Evolutionary conservation across 257 asterid species (phyloP).

Genomic region (Nicotiana tabacum): DNA sequence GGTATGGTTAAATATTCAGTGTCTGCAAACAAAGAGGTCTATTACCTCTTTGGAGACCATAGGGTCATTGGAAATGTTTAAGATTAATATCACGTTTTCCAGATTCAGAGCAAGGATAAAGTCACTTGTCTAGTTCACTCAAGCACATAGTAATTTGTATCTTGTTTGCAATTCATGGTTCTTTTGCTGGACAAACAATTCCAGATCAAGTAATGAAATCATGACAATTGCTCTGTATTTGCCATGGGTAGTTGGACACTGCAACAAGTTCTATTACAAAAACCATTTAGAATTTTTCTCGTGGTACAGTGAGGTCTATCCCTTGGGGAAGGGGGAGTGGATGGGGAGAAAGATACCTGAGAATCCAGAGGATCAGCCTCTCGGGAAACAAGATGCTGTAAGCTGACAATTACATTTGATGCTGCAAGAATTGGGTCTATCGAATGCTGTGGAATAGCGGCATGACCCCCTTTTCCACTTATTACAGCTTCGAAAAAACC

Average conservation of each 20-base stretch:
- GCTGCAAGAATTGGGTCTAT: slow-evolving; percentile 92
- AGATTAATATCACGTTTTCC: not conserved
- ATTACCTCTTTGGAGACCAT: not conserved
- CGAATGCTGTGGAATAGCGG: slow-evolving; percentile 89
- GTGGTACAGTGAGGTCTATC: not conserved
- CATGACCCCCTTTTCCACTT: slow-evolving; percentile 94
- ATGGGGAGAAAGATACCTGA: slow-evolving; percentile 44
- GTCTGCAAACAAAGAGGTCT: not conserved
- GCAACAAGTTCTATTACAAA: not conserved
- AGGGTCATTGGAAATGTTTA: not conserved
- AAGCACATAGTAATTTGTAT: not conserved
- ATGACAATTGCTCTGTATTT: not conserved
- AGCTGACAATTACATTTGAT: slow-evolving; percentile 74
- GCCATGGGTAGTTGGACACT: not conserved
- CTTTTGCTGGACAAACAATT: not conserved
- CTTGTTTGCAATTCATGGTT: not conserved
- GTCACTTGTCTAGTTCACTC: not conserved
- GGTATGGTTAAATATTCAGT: not conserved
- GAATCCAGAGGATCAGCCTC: slow-evolving; percentile 98
- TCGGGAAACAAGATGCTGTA: slow-evolving; percentile 84
- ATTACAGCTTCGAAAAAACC: slow-evolving; percentile 88
- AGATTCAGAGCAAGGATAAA: not conserved
- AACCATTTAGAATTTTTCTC: not conserved
- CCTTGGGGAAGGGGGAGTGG: slow-evolving; percentile 1
- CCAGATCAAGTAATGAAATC: not conserved